Evolutionary conservation across 352 stramenopile species (phyloP).

Genomic region (Elongisporangium senticosum): DNA sequence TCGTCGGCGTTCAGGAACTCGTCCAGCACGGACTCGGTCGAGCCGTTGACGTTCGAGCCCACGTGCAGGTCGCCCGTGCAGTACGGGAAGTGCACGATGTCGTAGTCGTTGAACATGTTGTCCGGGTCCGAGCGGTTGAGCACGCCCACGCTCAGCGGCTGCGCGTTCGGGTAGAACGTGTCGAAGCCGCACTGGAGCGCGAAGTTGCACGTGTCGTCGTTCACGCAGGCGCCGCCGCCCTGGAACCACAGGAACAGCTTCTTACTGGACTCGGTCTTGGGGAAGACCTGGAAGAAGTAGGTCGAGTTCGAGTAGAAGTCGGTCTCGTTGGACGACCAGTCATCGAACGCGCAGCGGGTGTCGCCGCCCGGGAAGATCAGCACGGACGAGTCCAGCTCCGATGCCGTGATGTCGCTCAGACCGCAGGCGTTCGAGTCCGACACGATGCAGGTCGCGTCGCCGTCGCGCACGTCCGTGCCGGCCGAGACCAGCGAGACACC

Average conservation of each 20-base stretch:
- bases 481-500: conserved; percentile 1
- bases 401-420: conserved; percentile 42
- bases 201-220: conserved; percentile 62
- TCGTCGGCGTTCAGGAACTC: conserved; percentile 27
- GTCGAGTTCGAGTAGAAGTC: conserved; percentile 43
- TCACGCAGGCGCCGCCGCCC: conserved; percentile 58
- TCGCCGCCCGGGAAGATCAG: conserved; percentile 52
- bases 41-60: conserved; percentile 24
- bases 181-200: conserved; percentile 52
- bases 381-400: conserved; percentile 34
- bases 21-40: conserved; percentile 27
- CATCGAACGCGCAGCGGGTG: conserved; percentile 54
- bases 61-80: conserved; percentile 72
- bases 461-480: conserved; percentile 21
- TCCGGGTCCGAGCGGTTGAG: conserved; percentile 51
- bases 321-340: conserved; percentile 32
- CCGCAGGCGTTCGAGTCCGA: conserved; percentile 38
- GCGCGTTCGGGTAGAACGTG: conserved; percentile 51
- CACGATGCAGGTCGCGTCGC: conserved; percentile 54
- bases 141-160: conserved; percentile 39
- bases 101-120: conserved; percentile 77
- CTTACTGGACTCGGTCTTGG: conserved; percentile 37
- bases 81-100: conserved; percentile 71
- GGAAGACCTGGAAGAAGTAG: conserved; percentile 78
- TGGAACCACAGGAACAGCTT: conserved; percentile 77